Evolutionary conservation across 768 basidiomycete species (phyloP), one percentile per base, ranked within the genome.

Genomic region (Leccinellum luteum): DNA sequence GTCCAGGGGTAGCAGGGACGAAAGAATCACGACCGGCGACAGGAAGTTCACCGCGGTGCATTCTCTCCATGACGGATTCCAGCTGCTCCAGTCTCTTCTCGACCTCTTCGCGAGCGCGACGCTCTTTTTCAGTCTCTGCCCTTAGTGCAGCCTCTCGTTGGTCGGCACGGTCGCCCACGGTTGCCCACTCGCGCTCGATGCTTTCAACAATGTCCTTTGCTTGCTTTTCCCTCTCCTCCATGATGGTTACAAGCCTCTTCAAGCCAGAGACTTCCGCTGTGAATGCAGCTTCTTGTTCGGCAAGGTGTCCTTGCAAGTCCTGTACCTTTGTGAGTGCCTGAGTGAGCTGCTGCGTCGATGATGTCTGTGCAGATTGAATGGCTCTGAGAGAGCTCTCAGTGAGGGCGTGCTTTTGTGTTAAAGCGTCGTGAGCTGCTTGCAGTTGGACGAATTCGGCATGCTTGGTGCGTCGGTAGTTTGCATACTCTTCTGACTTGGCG

Each of bases 141-240:
- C 76, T 81, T 54, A 95, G 74, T 8, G 73, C 75, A 48, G 79
- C 77, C 72, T 93, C 91, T 44, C 87, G 80, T 60, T 82, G 74
- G 59, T 87, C 88, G 3, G 87, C 80, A 64, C 82, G 82, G 44
- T 87, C 85, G 8, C 86, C 84, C 10, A 94, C 81, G 19, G 78
- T 78, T 23, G 87, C 87, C 84, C 91, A 89, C 62, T 96, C 92
- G 28, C 76, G 79, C 72, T 97, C 94, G 55, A 98, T 84, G 38
- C 79, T 79, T 23, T 92, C 87, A 1, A 98, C 86, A 53, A 93
- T 84, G 21, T 83, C 80, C 75, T 92, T 90, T 21, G 91, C 84
- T 60, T 94, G 89, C 52, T 86, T 85, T 69, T 94, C 93, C 35
- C 94, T 82, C 56, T 88, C 88, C 69, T 98, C 93, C 79, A 97